Conservation (phyloP, 768 basidiomycete genomes). For the Lentinula sp. region DNA sequence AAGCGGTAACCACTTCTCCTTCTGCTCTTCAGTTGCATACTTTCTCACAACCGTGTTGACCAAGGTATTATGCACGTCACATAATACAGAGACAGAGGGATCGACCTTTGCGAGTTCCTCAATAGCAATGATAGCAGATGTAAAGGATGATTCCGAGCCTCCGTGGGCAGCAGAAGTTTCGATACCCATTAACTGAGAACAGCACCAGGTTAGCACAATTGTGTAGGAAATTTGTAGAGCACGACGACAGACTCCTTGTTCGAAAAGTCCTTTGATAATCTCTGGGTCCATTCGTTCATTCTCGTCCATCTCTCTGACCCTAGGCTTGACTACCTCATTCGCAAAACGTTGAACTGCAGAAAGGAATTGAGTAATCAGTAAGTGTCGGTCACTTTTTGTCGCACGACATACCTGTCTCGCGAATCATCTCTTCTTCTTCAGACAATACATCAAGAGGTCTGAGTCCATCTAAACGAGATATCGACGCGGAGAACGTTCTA, state of each 20-base stretch:
- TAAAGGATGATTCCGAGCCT: constrained; percentile 89
- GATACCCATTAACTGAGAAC: constrained; percentile 87
- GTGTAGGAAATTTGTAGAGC: neutral
- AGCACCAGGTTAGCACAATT: constrained; percentile 3
- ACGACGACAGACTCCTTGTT: constrained; percentile 72
- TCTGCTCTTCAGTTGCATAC: constrained; percentile 79
- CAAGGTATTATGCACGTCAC: constrained; percentile 98
- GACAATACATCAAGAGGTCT: constrained; percentile 79
- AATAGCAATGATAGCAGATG: constrained; percentile 90
- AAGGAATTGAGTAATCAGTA: constrained; percentile 2
- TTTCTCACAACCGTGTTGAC: constrained; percentile 91
- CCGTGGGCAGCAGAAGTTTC: constrained; percentile 82
- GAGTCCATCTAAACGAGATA: constrained; percentile 14
- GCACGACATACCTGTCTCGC: constrained; percentile 69
- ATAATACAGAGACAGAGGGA: constrained; percentile 92
- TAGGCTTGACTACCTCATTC: constrained; percentile 81
- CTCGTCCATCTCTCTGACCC: constrained; percentile 97
- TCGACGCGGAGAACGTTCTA: constrained; percentile 1
- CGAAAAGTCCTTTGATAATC: constrained; percentile 84
- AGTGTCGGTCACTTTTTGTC: neutral
- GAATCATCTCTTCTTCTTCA: constrained; percentile 91
- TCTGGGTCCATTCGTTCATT: constrained; percentile 88
- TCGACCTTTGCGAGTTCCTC: constrained; percentile 97
- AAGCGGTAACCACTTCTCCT: constrained; percentile 83
- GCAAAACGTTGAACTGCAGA: constrained; percentile 79